Evolutionary conservation across 257 asterid genomes (phyloP).

Genomic region (Fraxinus anomala): DNA sequence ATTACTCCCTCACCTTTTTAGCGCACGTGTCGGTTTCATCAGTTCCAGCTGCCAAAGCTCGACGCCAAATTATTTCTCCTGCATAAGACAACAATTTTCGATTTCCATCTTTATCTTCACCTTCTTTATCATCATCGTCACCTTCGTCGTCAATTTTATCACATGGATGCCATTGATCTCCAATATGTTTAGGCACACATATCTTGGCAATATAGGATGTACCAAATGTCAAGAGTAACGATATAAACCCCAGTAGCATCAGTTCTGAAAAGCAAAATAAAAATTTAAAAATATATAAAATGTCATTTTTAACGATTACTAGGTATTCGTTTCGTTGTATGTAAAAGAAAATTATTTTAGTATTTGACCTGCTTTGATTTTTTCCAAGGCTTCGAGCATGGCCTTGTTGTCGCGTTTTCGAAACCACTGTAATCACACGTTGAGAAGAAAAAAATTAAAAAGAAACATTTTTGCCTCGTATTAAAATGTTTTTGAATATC

Average conservation of each 20-base stretch:
- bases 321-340: not conserved
- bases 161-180: constrained; percentile 67
- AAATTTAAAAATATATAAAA: not conserved
- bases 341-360: not conserved
- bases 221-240: constrained; percentile 62
- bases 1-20: constrained; percentile 17
- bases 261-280: constrained; percentile 34
- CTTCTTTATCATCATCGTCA: not conserved
- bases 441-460: too few relatives aligned
- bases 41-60: constrained; percentile 38
- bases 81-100: constrained; percentile 39
- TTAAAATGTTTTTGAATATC: too few relatives aligned
- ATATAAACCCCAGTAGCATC: constrained; percentile 69
- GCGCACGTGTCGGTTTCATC: constrained; percentile 36
- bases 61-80: constrained; percentile 39
- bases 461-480: too few relatives aligned
- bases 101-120: constrained; percentile 21
- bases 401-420: constrained; percentile 58
- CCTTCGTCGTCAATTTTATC: constrained; percentile 1
- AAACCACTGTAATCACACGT: constrained; percentile 53
- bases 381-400: constrained; percentile 69
- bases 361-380: constrained; percentile 60
- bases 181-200: constrained; percentile 50
- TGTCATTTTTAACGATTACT: not conserved
- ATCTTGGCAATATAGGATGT: constrained; percentile 47